A percentile compares a stretch with the other conserved stretches of the same genome.
Conservation (phyloP, 805 yeast species). For the Clavispora carvajalis region DNA sequence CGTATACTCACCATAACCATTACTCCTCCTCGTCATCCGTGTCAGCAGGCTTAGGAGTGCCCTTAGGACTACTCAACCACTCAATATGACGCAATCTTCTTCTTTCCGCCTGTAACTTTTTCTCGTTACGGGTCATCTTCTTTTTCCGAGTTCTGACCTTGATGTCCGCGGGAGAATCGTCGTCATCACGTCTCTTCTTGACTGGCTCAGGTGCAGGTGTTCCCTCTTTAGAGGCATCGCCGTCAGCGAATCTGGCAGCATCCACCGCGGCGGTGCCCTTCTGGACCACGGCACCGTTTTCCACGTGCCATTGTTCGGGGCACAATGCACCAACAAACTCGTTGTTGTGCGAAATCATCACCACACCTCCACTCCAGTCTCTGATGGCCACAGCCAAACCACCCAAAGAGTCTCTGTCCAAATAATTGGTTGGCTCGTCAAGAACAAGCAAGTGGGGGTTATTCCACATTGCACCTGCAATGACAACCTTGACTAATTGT, state of each 20-base stretch:
- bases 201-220: slow-evolving; percentile 30
- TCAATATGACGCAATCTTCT: slow-evolving; percentile 90
- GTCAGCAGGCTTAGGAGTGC: slow-evolving; percentile 91
- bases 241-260: slow-evolving; percentile 75
- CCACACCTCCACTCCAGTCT: slow-evolving; percentile 98
- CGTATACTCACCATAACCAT: neutral
- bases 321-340: slow-evolving; percentile 97
- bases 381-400: slow-evolving; percentile 96
- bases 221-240: slow-evolving; percentile 46
- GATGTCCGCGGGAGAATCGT: slow-evolving; percentile 93
- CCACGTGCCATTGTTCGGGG: slow-evolving; percentile 98
- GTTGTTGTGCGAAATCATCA: slow-evolving; percentile 95
- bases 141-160: slow-evolving; percentile 90
- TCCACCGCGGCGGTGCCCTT: slow-evolving; percentile 78
- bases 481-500: slow-evolving; percentile 95
- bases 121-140: slow-evolving; percentile 96
- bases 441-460: slow-evolving; percentile 94
- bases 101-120: slow-evolving; percentile 86
- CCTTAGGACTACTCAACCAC: slow-evolving; percentile 95
- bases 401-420: slow-evolving; percentile 96
- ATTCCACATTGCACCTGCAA: slow-evolving; percentile 99
- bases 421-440: slow-evolving; percentile 97
- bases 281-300: slow-evolving; percentile 82
- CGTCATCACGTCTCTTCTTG: slow-evolving; percentile 54
- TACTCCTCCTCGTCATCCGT: slow-evolving; percentile 82